phyloP scores from a whole-genome alignment of 345 rosid species.

The Salix arbutifolia region DNA sequence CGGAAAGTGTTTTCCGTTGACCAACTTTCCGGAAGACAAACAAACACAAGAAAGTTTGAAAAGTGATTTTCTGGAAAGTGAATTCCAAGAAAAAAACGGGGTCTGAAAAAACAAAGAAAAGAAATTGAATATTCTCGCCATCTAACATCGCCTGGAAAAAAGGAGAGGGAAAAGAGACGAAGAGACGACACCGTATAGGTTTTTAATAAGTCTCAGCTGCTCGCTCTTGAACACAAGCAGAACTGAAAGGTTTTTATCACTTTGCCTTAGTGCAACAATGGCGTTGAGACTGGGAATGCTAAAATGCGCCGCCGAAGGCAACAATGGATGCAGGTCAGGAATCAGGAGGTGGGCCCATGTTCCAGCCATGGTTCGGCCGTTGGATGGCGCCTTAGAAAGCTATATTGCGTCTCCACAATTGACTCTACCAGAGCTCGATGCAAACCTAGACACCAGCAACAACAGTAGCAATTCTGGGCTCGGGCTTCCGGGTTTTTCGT shows the following conservation, averaged over 20 bases:
- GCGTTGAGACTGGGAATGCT: conserved; percentile 47
- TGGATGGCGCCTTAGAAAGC: conserved; percentile 29
- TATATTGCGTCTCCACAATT: conserved; percentile 24
- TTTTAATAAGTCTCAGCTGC: neutral
- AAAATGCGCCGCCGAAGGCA: conserved; percentile 34
- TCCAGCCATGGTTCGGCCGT: conserved; percentile 41
- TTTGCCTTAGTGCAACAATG: conserved; percentile 19
- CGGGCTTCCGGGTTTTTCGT: conserved; percentile 42
- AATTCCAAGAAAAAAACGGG: no score
- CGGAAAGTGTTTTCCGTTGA: no score
- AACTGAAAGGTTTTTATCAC: neutral
- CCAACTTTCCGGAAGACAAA: no score
- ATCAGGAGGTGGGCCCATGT: conserved; percentile 37
- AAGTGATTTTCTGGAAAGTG: no score
- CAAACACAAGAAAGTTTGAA: no score
- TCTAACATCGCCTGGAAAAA: no score
- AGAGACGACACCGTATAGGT: neutral
- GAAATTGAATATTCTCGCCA: no score
- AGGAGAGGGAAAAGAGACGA: neutral
- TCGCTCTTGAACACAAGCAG: neutral
- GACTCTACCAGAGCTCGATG: conserved; percentile 43
- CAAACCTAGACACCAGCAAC: conserved; percentile 20
- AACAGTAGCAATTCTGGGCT: conserved; percentile 20
- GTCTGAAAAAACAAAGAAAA: no score
- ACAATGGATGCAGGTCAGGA: conserved; percentile 18